Percentiles rank a stretch among this genome's conserved stretches.
Conservation (phyloP, 768 basidiomycete genomes). For the Galerina marginata region DNA sequence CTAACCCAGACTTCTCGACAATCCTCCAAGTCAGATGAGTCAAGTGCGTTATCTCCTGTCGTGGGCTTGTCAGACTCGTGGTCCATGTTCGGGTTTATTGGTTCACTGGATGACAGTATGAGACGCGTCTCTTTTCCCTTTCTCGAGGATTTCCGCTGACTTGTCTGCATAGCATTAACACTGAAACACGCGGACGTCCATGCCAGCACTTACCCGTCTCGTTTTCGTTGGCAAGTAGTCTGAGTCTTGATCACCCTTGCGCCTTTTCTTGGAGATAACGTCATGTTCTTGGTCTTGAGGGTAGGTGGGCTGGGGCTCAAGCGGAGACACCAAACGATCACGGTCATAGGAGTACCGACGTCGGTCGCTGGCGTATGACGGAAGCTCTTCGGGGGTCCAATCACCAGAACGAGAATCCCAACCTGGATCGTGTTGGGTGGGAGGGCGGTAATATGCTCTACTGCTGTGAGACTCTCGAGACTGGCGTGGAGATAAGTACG, state of each 20-base stretch:
- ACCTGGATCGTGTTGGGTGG: conserved; percentile 57
- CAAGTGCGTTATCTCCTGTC: conserved; percentile 50
- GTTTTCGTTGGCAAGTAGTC: conserved; percentile 30
- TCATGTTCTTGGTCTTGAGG: conserved; percentile 27
- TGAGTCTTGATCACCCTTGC: conserved; percentile 29
- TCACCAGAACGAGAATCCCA: conserved; percentile 38
- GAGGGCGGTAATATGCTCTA: conserved; percentile 25
- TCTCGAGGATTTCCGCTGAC: conserved; percentile 30
- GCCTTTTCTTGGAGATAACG: conserved; percentile 28
- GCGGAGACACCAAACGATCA: conserved; percentile 21
- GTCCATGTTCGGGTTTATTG: conserved; percentile 29
- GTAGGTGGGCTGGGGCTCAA: conserved; percentile 18
- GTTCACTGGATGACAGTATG: conserved; percentile 30
- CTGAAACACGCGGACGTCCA: conserved; percentile 4
- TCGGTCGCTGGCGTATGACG: conserved; percentile 21
- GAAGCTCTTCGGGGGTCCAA: conserved; percentile 23
- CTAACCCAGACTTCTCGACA: conserved; percentile 78
- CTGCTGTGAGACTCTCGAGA: conserved; percentile 17
- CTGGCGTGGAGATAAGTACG: conserved; percentile 25
- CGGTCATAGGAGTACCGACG: conserved; percentile 26
- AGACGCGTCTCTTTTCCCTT: conserved; percentile 36
- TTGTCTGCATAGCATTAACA: conserved; percentile 20
- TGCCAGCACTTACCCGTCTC: conserved; percentile 25
- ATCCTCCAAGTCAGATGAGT: conserved; percentile 83
- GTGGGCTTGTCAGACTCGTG: conserved; percentile 33